Percentiles rank a stretch among this genome's conserved stretches.
Evolutionary conservation across 805 yeast species (phyloP).

Genomic region (Candida sonorensis): DNA sequence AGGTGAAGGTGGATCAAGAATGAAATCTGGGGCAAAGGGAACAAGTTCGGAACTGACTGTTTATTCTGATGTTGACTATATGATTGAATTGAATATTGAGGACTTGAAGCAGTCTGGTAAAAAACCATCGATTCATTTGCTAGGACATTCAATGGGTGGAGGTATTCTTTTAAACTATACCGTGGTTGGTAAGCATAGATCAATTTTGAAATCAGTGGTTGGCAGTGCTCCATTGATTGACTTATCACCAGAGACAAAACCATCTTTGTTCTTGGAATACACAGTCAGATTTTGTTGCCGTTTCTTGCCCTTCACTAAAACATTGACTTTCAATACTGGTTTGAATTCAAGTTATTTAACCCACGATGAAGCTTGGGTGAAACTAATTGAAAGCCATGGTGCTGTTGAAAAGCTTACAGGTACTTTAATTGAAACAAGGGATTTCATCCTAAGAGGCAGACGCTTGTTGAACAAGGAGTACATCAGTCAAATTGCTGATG

Average conservation of each 20-base stretch:
- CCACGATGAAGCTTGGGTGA: constrained; percentile 36
- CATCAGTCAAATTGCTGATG: constrained; percentile 29
- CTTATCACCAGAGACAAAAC: constrained; percentile 53
- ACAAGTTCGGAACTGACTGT: constrained; percentile 48
- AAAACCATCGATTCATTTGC: constrained; percentile 38
- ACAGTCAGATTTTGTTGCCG: constrained; percentile 35
- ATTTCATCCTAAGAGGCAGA: constrained; percentile 59
- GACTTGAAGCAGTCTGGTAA: constrained; percentile 19
- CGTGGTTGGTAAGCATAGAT: constrained; percentile 43
- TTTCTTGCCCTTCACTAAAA: constrained; percentile 39
- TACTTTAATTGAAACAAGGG: constrained; percentile 49
- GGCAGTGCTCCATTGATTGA: constrained; percentile 55
- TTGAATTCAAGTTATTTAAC: constrained; percentile 51
- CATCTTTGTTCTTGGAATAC: constrained; percentile 36
- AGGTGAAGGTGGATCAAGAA: constrained; percentile 65
- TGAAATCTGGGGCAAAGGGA: constrained; percentile 43
- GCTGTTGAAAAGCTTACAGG: constrained; percentile 40
- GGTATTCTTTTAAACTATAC: constrained; percentile 62
- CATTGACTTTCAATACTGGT: constrained; percentile 40
- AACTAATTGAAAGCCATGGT: constrained; percentile 38
- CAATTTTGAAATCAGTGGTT: constrained; percentile 39
- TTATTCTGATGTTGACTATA: constrained; percentile 53
- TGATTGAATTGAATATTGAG: constrained; percentile 39
- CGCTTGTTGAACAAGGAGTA: constrained; percentile 32
- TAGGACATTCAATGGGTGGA: constrained; percentile 83